Conservation (phyloP, 257 asterid genomes). For the Handroanthus guayacan region DNA sequence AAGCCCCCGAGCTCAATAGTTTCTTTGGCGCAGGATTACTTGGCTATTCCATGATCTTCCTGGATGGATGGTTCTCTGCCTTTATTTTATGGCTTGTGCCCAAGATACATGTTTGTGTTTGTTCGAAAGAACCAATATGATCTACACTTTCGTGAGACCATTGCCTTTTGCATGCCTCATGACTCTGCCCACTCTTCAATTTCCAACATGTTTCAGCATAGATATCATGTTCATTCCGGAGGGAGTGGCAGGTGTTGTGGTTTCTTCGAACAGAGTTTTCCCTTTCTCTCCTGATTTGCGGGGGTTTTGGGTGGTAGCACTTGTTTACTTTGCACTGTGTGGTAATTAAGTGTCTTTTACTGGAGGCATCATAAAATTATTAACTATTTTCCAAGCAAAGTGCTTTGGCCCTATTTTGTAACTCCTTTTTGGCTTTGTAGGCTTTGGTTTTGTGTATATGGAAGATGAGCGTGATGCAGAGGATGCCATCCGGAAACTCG, state of each 20-base stretch:
- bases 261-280: conserved; percentile 54
- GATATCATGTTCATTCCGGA: conserved; percentile 40
- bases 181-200: conserved; percentile 65
- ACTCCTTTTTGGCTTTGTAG: conserved; percentile 32
- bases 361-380: conserved; percentile 3
- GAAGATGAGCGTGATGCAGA: conserved; percentile 90
- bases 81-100: conserved; percentile 64
- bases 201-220: conserved; percentile 56
- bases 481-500: conserved; percentile 83
- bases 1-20: conserved; percentile 66
- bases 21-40: conserved; percentile 86
- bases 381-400: background rate
- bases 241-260: conserved; percentile 63
- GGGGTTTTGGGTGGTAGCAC: too few species aligned
- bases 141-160: conserved; percentile 57
- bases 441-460: conserved; percentile 73
- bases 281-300: background rate
- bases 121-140: conserved; percentile 60
- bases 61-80: conserved; percentile 65
- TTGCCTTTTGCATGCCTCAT: conserved; percentile 60
- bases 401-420: background rate
- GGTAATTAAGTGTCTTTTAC: background rate
- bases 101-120: conserved; percentile 58
- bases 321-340: too few species aligned
- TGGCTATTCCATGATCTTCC: conserved; percentile 55